Base-by-base conservation (phyloP, 2,329 filamentous ascomycete genomes). In the Fusarium chaquense region DNA sequence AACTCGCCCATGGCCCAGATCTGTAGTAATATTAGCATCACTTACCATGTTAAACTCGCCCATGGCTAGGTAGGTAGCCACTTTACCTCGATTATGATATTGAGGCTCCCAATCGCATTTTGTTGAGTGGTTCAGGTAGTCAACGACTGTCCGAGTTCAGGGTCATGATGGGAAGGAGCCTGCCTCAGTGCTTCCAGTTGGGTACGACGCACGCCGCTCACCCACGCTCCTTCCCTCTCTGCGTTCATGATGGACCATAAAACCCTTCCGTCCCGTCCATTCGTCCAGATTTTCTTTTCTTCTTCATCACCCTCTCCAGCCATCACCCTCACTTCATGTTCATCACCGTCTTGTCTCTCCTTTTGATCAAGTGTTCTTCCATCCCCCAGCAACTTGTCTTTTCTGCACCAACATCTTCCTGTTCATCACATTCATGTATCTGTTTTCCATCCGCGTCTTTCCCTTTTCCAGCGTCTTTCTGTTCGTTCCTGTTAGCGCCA, bases 291-390 rank as follows among this genome's bases (percentile, higher is more conserved):
- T 10, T 57, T 60, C 45, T 51, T 56, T n/a, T 57, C 33, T 33
- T 38, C 36, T 26, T 63, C 28, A 35, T 57, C 58, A 10, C 53
- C 56, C 28, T 35, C 40, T 22, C 18, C 26, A 44, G 26, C 47
- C 32, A 28, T n/a, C 22, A 51, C 24, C 33, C 16, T 52, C 45
- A 12, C 20, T 32, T 35, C 38, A 28, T 46, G 33, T 54, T 13
- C 26, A 63, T 32, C 58, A 32, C 43, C 46, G 12, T 64, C 58
- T 44, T 57, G 43, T 49, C 13, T 9, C 15, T 41, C 20, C 33
- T 24, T 20, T 49, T 56, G 9, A 28, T 18, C 12, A 24, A 47
- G 28, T 28, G 33, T 10, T 13, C 41, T 15, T 33, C 22, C 30
- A 30, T 49, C 20, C 16, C 32, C 32, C 46, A 24, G 30, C 20